Base-by-base conservation (phyloP, 2,329 filamentous ascomycete species). In the Monilinia laxa region DNA sequence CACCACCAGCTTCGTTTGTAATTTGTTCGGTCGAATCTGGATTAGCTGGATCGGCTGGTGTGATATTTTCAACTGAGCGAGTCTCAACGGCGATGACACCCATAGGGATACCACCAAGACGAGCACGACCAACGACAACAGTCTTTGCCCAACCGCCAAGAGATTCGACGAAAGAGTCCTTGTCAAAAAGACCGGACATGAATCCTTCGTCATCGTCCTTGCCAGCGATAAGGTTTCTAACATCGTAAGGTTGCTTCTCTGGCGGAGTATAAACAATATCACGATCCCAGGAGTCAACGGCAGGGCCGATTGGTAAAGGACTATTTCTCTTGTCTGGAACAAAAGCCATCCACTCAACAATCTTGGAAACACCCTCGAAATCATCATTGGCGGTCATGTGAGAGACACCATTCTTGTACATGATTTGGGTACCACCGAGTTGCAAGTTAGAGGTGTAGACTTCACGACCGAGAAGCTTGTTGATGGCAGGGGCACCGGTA, bases 331-430 rank as follows among this genome's bases (percentile, higher is more conserved):
- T 94, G 80, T 98, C 94, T 35, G 95, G 95, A 40, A 99, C 91
- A 76, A 93, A 99, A 2, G 94, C 95, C 85, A 99, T 87, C 95
- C 95, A 99, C 78, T 96, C 90, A 60, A 98, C 92, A 77, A 99
- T 98, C 85, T 96, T 96, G 75, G 91, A 93, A 28, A 99, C 91
- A 86, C 95, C 95, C 76, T 94, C 93, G 75, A 99, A 98, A 82
- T 99, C 95, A 76, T 99, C 94, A 73, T 90, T 91, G 75, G 95
- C 95, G 73, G 94, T 97, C 91, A 98, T 94, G 83, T 99, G 95
- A 28, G 95, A 98, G 53, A 99, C 95, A 87, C 95, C 95, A 79
- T 99, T 99, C 82, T 92, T 93, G 87, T 99, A 98, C 95, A 99
- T 99, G 85, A 99, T 99, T 81, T 99, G 95, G n/a, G 95, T 99